These are phyloP conservation scores for Deinandra increscens DNA, from an alignment of 129 eudicot species.

Conservation along the genomic window DNA sequence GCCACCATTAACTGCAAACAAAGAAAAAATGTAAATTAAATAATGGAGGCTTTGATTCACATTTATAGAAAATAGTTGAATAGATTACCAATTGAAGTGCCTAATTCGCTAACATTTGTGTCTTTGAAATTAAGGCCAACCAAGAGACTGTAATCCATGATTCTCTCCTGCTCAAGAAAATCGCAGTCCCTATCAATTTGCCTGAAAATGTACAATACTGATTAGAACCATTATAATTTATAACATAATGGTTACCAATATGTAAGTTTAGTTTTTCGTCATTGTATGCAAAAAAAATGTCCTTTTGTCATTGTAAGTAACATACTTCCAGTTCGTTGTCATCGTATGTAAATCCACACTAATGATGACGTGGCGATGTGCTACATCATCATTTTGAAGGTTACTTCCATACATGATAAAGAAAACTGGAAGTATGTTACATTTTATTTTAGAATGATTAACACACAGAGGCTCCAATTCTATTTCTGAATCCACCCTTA, in stretches of 20 bases:
- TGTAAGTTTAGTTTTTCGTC: no score
- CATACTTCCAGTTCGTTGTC: neutral
- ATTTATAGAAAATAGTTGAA: conserved; percentile 1
- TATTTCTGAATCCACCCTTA: neutral
- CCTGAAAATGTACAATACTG: no score
- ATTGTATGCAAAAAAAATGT: no score
- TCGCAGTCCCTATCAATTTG: conserved; percentile 90
- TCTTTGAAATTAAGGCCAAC: conserved; percentile 93
- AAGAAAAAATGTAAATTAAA: neutral
- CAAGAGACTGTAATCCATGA: conserved; percentile 92
- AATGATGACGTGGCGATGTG: no score
- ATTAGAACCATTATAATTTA: no score
- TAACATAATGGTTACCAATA: no score
- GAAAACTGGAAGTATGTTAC: neutral
- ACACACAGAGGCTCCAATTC: no score
- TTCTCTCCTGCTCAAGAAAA: conserved; percentile 90
- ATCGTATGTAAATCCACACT: no score
- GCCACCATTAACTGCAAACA: conserved; percentile 40
- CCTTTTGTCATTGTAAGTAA: neutral
- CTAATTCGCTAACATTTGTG: conserved; percentile 32
- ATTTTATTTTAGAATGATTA: neutral
- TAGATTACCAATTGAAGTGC: conserved; percentile 49
- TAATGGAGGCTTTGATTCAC: neutral
- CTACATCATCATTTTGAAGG: no score
- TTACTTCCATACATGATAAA: neutral